Conservation (phyloP, 306 rosid genomes). For the Prinsepia uniflora region DNA sequence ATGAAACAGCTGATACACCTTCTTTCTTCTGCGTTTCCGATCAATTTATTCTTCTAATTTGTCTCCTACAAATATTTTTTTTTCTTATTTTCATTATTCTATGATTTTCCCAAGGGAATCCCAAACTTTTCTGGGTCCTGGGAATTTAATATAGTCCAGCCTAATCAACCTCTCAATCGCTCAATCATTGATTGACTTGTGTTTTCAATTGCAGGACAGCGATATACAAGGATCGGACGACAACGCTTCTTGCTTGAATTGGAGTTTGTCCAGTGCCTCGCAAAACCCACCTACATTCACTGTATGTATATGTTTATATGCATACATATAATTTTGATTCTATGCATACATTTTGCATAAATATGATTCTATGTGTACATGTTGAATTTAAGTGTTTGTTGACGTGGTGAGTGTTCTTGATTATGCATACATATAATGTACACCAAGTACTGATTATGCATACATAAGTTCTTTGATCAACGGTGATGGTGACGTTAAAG, state of each 20-base stretch:
- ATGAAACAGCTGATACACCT: constrained; percentile 32
- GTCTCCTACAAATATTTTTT: no score
- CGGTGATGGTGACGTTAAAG: no score
- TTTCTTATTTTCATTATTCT: not conserved
- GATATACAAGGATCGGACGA: constrained; percentile 80
- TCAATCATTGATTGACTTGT: constrained; percentile 8
- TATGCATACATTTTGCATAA: no score
- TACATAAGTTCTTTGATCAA: no score
- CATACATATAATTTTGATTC: no score
- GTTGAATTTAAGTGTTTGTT: no score
- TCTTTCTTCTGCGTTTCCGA: not conserved
- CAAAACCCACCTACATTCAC: constrained; percentile 94
- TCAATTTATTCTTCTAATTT: not conserved
- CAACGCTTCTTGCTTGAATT: constrained; percentile 91
- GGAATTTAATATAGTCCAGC: not conserved
- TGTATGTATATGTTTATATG: constrained; percentile 24
- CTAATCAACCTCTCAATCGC: not conserved
- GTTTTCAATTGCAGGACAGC: constrained; percentile 43
- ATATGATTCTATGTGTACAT: no score
- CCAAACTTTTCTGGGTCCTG: no score
- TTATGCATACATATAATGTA: no score
- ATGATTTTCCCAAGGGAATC: no score
- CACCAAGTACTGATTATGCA: no score
- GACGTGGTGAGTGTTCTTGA: no score
- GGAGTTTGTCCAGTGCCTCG: constrained; percentile 90